These are phyloP conservation scores for Hura crepitans DNA, from an alignment of 441 rosid species.

Conservation along the genomic window DNA sequence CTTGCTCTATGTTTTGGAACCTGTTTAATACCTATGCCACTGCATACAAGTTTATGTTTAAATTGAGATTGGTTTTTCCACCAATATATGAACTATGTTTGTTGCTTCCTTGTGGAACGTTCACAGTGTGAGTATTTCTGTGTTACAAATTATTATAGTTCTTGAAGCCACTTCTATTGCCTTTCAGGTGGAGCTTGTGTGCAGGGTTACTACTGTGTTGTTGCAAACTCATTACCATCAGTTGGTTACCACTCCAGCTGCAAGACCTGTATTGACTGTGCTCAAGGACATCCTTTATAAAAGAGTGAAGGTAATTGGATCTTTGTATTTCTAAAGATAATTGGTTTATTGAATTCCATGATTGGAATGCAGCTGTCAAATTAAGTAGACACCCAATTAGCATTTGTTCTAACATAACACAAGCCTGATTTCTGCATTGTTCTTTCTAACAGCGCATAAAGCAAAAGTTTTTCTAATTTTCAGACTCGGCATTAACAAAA, in stretches of 20 bases:
- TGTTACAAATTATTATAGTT: neutral
- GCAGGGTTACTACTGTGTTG: conserved; percentile 64
- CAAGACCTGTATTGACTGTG: conserved; percentile 60
- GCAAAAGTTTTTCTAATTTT: conserved; percentile 7
- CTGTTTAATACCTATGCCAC: neutral
- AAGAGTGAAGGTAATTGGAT: conserved; percentile 61
- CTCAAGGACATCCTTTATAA: conserved; percentile 67
- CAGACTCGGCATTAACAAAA: conserved; percentile 17
- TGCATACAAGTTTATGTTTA: neutral
- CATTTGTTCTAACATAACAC: conserved; percentile 2
- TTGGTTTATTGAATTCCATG: neutral
- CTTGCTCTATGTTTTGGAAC: neutral
- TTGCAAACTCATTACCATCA: conserved; percentile 80
- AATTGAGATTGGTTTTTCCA: neutral
- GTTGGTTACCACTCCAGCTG: conserved; percentile 72
- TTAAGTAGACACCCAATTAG: neutral
- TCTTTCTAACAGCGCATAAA: too few relatives aligned
- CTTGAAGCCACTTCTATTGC: neutral
- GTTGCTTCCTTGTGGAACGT: neutral
- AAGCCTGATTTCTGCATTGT: too few relatives aligned
- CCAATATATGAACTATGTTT: neutral
- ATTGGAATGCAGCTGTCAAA: neutral
- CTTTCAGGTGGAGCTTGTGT: conserved; percentile 76
- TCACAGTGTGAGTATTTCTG: too few relatives aligned
- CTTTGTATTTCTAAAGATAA: conserved; percentile 3